Percentiles rank a stretch among this genome's conserved stretches.
Conservation (phyloP, 2,329 filamentous ascomycete species). For the Metarhizium humberi region DNA sequence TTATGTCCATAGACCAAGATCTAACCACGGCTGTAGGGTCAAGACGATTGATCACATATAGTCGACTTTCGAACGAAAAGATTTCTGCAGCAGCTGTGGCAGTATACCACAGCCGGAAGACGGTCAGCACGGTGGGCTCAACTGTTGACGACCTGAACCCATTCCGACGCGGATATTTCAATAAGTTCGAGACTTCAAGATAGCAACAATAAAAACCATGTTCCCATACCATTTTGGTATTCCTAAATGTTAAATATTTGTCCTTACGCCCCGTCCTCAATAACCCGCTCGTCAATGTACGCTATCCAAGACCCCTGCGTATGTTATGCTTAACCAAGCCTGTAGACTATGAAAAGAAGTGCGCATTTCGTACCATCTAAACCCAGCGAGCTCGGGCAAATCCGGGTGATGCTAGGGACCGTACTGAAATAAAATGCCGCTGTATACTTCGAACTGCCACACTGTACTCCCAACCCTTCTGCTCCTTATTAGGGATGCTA, state of each 20-base stretch:
- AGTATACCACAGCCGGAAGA: constrained; percentile 21
- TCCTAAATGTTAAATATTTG: neutral
- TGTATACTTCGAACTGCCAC: neutral
- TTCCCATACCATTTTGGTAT: constrained; percentile 6
- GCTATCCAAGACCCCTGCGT: neutral
- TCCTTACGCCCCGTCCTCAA: neutral
- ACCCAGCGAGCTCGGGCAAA: neutral
- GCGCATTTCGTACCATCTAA: neutral
- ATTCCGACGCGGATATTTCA: constrained; percentile 51
- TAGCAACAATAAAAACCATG: neutral
- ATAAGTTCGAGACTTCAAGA: constrained; percentile 34
- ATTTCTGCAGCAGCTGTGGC: constrained; percentile 37
- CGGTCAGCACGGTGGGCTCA: constrained; percentile 27
- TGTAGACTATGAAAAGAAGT: neutral
- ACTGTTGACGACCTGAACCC: constrained; percentile 52
- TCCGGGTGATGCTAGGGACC: neutral
- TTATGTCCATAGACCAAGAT: neutral
- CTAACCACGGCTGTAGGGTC: constrained; percentile 51
- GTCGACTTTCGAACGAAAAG: constrained; percentile 52
- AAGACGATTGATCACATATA: constrained; percentile 78
- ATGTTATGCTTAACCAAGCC: neutral
- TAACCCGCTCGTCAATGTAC: neutral
- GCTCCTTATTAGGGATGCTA: too few relatives aligned
- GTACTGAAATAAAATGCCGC: neutral
- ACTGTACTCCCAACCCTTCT: neutral